Conservation (phyloP, 805 yeast species). For the Ogataea polymorpha region DNA sequence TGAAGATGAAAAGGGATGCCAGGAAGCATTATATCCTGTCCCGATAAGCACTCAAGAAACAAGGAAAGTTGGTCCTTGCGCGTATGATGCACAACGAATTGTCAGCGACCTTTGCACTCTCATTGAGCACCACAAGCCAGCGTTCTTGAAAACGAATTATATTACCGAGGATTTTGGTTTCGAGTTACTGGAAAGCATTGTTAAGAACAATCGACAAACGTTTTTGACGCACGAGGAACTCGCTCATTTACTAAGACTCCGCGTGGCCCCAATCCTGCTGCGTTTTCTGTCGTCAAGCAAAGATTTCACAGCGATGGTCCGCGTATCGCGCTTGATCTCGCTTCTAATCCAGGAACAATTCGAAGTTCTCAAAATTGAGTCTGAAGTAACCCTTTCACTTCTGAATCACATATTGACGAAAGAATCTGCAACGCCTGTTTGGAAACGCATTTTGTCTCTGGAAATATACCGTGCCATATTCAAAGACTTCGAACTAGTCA, state of each 20-base stretch:
- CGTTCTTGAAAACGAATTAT: conserved; percentile 48
- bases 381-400: conserved; percentile 75
- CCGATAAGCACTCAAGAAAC: conserved; percentile 44
- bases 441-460: conserved; percentile 74
- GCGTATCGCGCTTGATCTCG: conserved; percentile 71
- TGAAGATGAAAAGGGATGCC: conserved; percentile 34
- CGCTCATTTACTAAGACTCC: conserved; percentile 59
- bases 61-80: conserved; percentile 45
- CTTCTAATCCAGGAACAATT: conserved; percentile 63
- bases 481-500: conserved; percentile 50
- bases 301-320: conserved; percentile 66
- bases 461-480: conserved; percentile 68
- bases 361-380: conserved; percentile 62
- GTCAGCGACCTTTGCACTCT: conserved; percentile 71
- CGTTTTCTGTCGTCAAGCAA: conserved; percentile 55
- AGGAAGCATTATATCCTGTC: conserved; percentile 32
- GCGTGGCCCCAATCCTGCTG: conserved; percentile 73
- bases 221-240: conserved; percentile 64
- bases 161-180: conserved; percentile 67
- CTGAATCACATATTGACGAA: conserved; percentile 68
- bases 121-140: conserved; percentile 55
- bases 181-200: conserved; percentile 77
- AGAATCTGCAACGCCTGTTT: conserved; percentile 51
- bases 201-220: conserved; percentile 56
- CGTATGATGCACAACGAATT: conserved; percentile 68